These are phyloP conservation scores for Cyberlindnera misumaiensis DNA, from an alignment of 805 yeast genomes.

Conservation along the genomic window DNA sequence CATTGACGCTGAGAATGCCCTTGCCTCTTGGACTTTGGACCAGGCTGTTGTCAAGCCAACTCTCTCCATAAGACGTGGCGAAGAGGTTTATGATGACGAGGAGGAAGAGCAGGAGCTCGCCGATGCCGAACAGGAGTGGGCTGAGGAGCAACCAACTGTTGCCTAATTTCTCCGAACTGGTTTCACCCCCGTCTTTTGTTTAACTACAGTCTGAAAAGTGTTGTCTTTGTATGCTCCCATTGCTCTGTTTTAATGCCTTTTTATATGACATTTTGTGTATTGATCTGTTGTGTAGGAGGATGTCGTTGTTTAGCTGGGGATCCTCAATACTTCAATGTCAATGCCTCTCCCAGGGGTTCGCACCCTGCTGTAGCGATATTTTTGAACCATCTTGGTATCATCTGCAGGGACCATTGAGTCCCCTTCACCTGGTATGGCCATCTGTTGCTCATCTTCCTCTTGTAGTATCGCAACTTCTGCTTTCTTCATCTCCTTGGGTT, in stretches of 20 bases:
- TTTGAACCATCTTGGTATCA: conserved; percentile 15
- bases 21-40: conserved; percentile 80
- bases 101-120: conserved; percentile 45
- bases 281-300: neutral
- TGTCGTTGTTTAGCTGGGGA: conserved; percentile 4
- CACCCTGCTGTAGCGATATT: conserved; percentile 13
- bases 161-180: too few relatives aligned
- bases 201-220: neutral
- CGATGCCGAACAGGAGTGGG: conserved; percentile 50
- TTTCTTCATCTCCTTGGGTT: conserved; percentile 7
- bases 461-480: neutral
- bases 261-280: neutral
- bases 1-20: conserved; percentile 77
- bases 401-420: conserved; percentile 2
- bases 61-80: conserved; percentile 55
- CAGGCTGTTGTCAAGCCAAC: conserved; percentile 79
- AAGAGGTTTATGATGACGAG: conserved; percentile 44
- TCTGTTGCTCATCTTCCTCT: conserved; percentile 11
- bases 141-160: conserved; percentile 29
- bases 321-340: conserved; percentile 17
- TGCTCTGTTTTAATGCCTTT: conserved; percentile 1
- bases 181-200: neutral
- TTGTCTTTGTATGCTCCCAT: neutral
- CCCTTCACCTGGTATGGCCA: conserved; percentile 16
- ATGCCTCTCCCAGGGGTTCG: conserved; percentile 13